Conservation (phyloP, 495 filamentous ascomycete species). For the Xylaria grammica region DNA sequence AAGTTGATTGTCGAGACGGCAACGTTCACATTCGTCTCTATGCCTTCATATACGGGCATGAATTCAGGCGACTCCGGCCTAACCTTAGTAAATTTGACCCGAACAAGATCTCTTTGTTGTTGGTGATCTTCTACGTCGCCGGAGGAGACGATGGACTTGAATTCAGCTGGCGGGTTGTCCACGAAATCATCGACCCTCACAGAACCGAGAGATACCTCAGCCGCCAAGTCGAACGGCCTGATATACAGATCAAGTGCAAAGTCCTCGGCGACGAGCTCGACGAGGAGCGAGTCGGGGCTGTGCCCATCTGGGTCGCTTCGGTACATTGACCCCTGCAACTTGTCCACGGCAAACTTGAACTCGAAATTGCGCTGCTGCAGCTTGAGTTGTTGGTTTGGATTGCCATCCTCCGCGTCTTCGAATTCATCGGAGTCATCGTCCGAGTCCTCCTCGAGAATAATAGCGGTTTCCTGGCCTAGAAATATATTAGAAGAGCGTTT, state of each 20-base stretch:
- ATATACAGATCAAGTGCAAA: conserved; percentile 88
- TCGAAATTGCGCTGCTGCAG: conserved; percentile 89
- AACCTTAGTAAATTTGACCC: conserved; percentile 85
- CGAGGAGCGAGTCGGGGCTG: conserved; percentile 79
- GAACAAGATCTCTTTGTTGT: conserved; percentile 80
- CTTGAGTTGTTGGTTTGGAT: conserved; percentile 64
- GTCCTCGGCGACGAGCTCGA: conserved; percentile 87
- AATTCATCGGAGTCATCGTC: conserved; percentile 67
- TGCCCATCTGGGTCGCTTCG: conserved; percentile 80
- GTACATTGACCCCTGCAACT: conserved; percentile 88
- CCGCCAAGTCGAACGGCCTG: conserved; percentile 87
- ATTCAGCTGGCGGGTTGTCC: conserved; percentile 85
- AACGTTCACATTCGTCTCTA: conserved; percentile 91
- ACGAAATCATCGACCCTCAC: conserved; percentile 95
- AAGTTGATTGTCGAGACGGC: conserved; percentile 94
- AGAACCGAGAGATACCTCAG: conserved; percentile 84
- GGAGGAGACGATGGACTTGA: conserved; percentile 94
- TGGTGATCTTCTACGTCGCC: conserved; percentile 71
- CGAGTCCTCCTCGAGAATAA: conserved; percentile 77
- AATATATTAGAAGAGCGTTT: conserved; percentile 47
- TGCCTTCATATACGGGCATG: conserved; percentile 85
- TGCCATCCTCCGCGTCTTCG: conserved; percentile 65
- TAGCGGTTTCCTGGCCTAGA: conserved; percentile 69
- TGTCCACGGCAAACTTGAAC: conserved; percentile 93
- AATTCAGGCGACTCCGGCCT: conserved; percentile 93